These are phyloP conservation scores for Cryptococcus deneoformans DNA, from an alignment of 1,284 basidiomycete species.

Conservation along the genomic window DNA sequence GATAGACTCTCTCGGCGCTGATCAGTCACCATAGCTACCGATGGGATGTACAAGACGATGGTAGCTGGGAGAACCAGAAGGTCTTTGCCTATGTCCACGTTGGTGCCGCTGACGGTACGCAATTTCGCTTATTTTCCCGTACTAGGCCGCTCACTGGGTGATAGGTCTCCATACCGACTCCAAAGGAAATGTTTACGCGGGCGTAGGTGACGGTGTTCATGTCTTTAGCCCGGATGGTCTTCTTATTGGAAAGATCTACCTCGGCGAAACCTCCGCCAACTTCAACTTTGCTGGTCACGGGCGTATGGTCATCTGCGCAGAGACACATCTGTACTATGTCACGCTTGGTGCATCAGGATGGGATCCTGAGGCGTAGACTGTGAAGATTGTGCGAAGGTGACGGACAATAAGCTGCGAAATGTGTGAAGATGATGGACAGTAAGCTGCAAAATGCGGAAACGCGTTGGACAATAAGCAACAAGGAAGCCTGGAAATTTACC, in stretches of 20 bases:
- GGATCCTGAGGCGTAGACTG: background rate
- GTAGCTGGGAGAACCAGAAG: constrained; percentile 61
- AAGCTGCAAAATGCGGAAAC: too few relatives aligned
- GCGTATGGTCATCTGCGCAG: constrained; percentile 64
- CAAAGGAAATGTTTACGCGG: constrained; percentile 65
- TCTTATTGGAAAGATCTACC: constrained; percentile 71
- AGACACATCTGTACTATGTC: constrained; percentile 64
- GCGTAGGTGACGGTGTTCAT: constrained; percentile 68
- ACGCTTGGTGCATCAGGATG: constrained; percentile 52
- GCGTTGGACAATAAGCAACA: too few relatives aligned
- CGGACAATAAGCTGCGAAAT: too few relatives aligned
- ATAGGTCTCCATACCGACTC: constrained; percentile 58
- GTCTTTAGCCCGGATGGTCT: constrained; percentile 64
- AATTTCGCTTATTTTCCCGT: background rate
- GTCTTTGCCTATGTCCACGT: constrained; percentile 68
- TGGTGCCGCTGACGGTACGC: constrained; percentile 58
- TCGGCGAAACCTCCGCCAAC: constrained; percentile 60
- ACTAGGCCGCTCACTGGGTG: background rate
- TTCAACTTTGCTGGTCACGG: constrained; percentile 63
- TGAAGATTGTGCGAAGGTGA: too few relatives aligned
- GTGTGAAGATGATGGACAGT: too few relatives aligned
- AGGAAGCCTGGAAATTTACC: too few relatives aligned
- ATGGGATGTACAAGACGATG: constrained; percentile 62
- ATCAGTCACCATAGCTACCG: constrained; percentile 56
- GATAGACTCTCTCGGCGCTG: background rate